Evolutionary conservation across 202 grass and related monocot species (phyloP), one percentile per base, ranked within the genome.

Genomic region (Panicum hallii): DNA sequence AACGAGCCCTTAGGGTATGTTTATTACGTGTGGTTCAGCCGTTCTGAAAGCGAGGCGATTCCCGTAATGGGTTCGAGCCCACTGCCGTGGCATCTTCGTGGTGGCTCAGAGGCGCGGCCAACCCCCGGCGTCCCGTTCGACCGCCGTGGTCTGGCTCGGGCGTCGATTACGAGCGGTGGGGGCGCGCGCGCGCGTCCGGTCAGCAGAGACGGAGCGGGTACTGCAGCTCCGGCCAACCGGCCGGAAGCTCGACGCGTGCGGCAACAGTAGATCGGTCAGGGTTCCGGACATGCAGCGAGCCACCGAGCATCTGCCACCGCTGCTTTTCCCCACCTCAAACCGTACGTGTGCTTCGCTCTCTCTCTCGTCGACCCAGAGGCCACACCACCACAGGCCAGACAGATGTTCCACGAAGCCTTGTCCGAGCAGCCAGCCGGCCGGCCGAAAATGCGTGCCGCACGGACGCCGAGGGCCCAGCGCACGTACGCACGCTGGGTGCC

Each of bases 401-500:
- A 77, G 55, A 77, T 77, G 74, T 77, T 45, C 55, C 38, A 60
- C 53, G 5, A 13, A 15, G 74, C 38, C 52, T 75, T 53, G 74
- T 22, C 4, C 20, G 0, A n/a, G 72, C 48, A 12, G 2, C 4
- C 45, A 12, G 16, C 34, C 38, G 15, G 4, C 20, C 40, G 17
- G n/a, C 79, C 40, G 28, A 6, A 77, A 68, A 40, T 57, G 77
- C 58, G 57, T 2, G 57, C 22, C 4, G 56, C 34, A 2, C 75
- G n/a, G n/a, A 43, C 13, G 46, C 22, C 82, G 32, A 14, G 50
- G 63, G 13, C 47, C 47, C 72, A 15, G 20, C 74, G 58, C 74
- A 50, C 83, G 74, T 19, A 85, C 83, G 83, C 32, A 32, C 32
- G 32, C 32, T 32, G 32, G 32, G 32, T 32, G 32, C 32, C 32